These are phyloP conservation scores for Tetrapisispora taiwanensis DNA, from an alignment of 805 yeast species.

Conservation along the genomic window DNA sequence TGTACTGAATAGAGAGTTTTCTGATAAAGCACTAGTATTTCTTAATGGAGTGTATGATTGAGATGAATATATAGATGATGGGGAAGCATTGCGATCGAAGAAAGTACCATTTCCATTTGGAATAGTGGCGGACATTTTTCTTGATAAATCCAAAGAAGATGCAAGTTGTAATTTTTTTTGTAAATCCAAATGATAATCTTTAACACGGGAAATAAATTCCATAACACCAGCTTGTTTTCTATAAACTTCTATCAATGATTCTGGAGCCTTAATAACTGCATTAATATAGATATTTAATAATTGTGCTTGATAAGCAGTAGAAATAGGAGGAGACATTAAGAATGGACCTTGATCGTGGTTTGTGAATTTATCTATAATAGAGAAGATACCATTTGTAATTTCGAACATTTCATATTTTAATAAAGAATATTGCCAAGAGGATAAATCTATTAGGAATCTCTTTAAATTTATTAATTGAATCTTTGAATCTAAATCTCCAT, in stretches of 20 bases:
- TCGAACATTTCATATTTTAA: constrained; percentile 21
- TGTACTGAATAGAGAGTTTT: constrained; percentile 24
- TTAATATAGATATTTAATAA: constrained; percentile 14
- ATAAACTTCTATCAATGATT: constrained; percentile 15
- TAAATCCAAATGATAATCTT: constrained; percentile 13
- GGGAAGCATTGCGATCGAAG: constrained; percentile 12
- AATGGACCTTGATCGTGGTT: constrained; percentile 23
- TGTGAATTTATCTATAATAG: constrained; percentile 18
- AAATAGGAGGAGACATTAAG: constrained; percentile 17
- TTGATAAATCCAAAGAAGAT: constrained; percentile 20
- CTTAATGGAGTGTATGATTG: constrained; percentile 27
- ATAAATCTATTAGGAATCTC: constrained; percentile 38
- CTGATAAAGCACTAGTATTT: constrained; percentile 25
- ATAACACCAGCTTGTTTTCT: constrained; percentile 16
- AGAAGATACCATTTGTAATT: constrained; percentile 18
- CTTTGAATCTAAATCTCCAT: constrained; percentile 9
- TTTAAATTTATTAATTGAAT: constrained; percentile 35
- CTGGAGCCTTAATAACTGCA: constrained; percentile 15
- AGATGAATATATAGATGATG: constrained; percentile 17
- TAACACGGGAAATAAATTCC: constrained; percentile 14
- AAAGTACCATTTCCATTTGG: constrained; percentile 8
- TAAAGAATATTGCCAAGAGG: constrained; percentile 38
- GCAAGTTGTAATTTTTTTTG: constrained; percentile 21
- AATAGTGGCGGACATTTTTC: constrained; percentile 9
- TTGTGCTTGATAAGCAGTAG: constrained; percentile 14